These are phyloP conservation scores for Fusarium sp. DNA, from an alignment of 2,329 filamentous ascomycete genomes.

Conservation along the genomic window DNA sequence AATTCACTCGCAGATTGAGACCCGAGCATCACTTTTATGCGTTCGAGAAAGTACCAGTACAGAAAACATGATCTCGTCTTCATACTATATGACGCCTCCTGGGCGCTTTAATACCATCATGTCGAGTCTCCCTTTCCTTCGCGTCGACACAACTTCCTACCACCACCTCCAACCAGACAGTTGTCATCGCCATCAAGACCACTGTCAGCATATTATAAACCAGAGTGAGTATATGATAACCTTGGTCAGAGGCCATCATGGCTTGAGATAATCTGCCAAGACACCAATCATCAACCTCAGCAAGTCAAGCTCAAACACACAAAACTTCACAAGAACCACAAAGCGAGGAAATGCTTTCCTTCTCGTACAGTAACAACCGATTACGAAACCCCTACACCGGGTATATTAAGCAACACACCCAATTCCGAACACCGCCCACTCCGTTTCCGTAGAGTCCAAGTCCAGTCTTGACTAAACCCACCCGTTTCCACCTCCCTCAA, in stretches of 20 bases:
- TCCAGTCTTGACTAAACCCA: constrained; percentile 36
- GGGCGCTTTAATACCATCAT: neutral
- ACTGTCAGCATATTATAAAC: neutral
- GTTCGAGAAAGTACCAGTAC: neutral
- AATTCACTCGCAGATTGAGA: neutral
- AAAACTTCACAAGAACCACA: constrained; percentile 3
- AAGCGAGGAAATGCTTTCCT: constrained; percentile 10
- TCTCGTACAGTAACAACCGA: constrained; percentile 25
- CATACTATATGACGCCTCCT: neutral
- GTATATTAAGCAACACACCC: constrained; percentile 42
- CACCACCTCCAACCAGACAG: neutral
- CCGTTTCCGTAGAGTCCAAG: constrained; percentile 27
- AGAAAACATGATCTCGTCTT: neutral
- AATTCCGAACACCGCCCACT: constrained; percentile 41
- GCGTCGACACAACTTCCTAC: neutral
- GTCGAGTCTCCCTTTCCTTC: neutral
- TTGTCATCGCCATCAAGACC: neutral
- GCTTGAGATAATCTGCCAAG: neutral
- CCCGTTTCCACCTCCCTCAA: constrained; percentile 22
- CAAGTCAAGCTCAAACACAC: neutral
- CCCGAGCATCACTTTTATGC: neutral
- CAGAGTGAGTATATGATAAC: neutral
- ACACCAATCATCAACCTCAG: neutral
- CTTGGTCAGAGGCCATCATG: neutral
- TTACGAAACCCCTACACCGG: constrained; percentile 39